Evolutionary conservation across 345 rosid species (phyloP).

Genomic region (Acer negundo): DNA sequence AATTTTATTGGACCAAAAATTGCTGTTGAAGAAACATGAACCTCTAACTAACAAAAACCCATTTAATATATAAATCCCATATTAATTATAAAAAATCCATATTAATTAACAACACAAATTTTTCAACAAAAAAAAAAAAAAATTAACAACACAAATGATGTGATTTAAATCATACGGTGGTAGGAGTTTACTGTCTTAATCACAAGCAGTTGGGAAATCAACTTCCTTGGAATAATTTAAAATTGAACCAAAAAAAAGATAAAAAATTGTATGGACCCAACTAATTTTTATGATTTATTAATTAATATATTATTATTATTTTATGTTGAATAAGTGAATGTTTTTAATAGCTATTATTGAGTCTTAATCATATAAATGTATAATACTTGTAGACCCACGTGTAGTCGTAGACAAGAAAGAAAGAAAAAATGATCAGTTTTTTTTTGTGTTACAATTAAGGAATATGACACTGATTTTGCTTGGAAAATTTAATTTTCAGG

Average conservation of each 20-base stretch:
- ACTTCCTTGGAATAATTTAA: conserved; percentile 5
- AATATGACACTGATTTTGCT: too few species aligned
- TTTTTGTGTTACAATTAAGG: neutral
- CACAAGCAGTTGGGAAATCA: conserved; percentile 23
- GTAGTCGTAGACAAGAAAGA: neutral
- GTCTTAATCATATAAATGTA: conserved; percentile 27
- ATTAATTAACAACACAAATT: neutral
- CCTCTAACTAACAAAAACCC: conserved; percentile 4
- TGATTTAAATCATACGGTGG: neutral
- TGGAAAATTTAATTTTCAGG: too few species aligned
- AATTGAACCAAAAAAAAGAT: neutral
- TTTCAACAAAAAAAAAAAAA: too few species aligned
- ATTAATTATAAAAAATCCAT: too few species aligned
- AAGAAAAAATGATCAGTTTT: neutral
- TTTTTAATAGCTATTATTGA: neutral
- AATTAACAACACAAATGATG: neutral
- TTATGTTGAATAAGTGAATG: neutral
- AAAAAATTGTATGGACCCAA: neutral
- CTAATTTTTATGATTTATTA: neutral
- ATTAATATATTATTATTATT: neutral
- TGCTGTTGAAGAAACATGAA: conserved; percentile 16
- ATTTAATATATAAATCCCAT: neutral
- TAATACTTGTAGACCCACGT: neutral
- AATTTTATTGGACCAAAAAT: neutral
- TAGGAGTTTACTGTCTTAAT: neutral